These are phyloP conservation scores for Dalechampia spathulata DNA, from an alignment of 441 rosid species.

Conservation along the genomic window DNA sequence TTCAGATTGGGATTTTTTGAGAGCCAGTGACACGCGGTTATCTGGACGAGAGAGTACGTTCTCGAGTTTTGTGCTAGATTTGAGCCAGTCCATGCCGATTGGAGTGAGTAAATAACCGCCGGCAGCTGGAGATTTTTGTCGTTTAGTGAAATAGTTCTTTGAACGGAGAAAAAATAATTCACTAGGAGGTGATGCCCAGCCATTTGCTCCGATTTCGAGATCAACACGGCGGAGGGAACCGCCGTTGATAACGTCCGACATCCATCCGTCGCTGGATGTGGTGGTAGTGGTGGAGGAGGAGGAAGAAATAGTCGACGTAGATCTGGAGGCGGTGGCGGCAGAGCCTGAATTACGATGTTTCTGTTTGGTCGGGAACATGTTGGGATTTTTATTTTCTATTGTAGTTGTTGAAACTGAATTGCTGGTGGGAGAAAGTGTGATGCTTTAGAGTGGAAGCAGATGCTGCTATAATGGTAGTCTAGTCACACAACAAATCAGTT, in stretches of 20 bases:
- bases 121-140: slow-evolving; percentile 56
- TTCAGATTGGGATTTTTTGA: slow-evolving; percentile 35
- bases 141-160: slow-evolving; percentile 37
- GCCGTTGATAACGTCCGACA: slow-evolving; percentile 46
- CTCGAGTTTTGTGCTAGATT: slow-evolving; percentile 45
- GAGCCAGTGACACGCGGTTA: slow-evolving; percentile 63
- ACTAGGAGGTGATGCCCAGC: slow-evolving; percentile 89
- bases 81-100: slow-evolving; percentile 88
- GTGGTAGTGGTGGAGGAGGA: slow-evolving; percentile 10
- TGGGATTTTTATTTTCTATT: too few species aligned
- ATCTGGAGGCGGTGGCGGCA: slow-evolving; percentile 18
- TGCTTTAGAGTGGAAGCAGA: neutral
- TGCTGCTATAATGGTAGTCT: neutral
- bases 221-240: slow-evolving; percentile 59
- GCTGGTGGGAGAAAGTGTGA: neutral
- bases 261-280: slow-evolving; percentile 41
- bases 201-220: slow-evolving; percentile 54
- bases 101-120: slow-evolving; percentile 77
- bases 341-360: slow-evolving; percentile 28
- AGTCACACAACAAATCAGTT: neutral
- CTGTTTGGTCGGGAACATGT: slow-evolving; percentile 42
- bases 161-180: slow-evolving; percentile 70
- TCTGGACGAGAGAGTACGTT: slow-evolving; percentile 68
- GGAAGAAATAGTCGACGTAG: too few species aligned
- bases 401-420: neutral